Base-by-base conservation (phyloP, 176 grass and related monocot genomes). In the Elymus sibiricus region DNA sequence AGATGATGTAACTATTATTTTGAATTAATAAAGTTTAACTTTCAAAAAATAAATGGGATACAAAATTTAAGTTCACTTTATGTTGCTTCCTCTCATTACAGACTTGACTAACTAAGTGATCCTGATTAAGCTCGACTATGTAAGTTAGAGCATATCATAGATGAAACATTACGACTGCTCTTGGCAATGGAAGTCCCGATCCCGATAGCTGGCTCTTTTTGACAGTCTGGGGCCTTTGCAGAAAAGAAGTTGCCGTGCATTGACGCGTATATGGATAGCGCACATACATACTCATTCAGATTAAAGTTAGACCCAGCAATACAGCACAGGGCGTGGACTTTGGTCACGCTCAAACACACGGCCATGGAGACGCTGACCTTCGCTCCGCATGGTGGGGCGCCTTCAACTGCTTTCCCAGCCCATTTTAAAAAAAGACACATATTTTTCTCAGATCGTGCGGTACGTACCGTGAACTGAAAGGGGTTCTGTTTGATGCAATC, bases 301-400 rank as follows among this genome's bases (percentile, higher is more conserved):
- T 40, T 65, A 74, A 74, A 74, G 39, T 28, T 82, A 69, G 17
- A 69, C 27, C 49, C 51, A 22, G 19, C 7, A 8, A 28, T 27
- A 21, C 42, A 65, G 47, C 56, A 4, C 39, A 56, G 43, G 9
- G 29, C 31, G 74, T 26, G 49, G 88, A 82, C 79, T 71, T 72
- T 78, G 79, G 83, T 72, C 73, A 67, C 26, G 64, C 32, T 24
- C 8, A 15, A 42, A 16, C 11, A 77, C 49, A 83, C 74, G 40
- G 75, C 39, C 81, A 16, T 61, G 55, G 75, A 55, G 66, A 34
- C 76, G 76, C 79, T 77, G 88, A 86, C 88, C 38, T 51, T 7
- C 43, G 43, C 14, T 53, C 3, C 1, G 47, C 59, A 70, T 69
- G 70, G 61, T 34, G 46, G 31, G 76, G 25, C 16, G 21, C 29